Conservation (phyloP, 495 filamentous ascomycete species). For the Xylaria venustula region DNA sequence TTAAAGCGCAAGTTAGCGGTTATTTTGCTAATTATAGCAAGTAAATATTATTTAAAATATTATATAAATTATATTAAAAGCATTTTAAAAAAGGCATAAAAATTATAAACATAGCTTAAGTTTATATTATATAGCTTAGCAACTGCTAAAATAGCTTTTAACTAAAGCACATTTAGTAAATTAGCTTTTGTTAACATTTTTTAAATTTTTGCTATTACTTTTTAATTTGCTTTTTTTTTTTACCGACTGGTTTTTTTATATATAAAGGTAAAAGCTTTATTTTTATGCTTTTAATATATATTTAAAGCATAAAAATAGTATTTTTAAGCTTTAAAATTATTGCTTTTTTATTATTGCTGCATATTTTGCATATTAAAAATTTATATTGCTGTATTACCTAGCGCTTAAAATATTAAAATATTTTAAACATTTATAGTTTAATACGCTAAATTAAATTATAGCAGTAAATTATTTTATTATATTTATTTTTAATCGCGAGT, state of each 20-base stretch:
- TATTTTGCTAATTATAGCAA: background rate
- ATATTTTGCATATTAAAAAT: background rate
- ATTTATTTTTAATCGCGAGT: background rate
- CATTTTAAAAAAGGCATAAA: background rate
- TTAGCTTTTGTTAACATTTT: background rate
- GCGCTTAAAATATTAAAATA: background rate
- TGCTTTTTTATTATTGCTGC: background rate
- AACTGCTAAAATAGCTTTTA: background rate
- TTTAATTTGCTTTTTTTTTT: conserved; percentile 5
- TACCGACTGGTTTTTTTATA: background rate
- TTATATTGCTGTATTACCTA: background rate
- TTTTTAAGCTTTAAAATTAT: background rate
- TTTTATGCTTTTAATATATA: too few species aligned
- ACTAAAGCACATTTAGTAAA: background rate
- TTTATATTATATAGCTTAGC: background rate
- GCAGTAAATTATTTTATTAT: background rate
- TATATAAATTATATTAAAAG: background rate
- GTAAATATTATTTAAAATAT: background rate
- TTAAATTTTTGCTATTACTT: background rate
- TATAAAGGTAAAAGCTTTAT: background rate
- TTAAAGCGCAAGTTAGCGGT: background rate
- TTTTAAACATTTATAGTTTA: background rate
- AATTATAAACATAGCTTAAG: background rate
- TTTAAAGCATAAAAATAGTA: too few species aligned
- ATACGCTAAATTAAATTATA: background rate